Base-by-base conservation (phyloP, 1,284 basidiomycete genomes). In the Schizophyllum commune region DNA sequence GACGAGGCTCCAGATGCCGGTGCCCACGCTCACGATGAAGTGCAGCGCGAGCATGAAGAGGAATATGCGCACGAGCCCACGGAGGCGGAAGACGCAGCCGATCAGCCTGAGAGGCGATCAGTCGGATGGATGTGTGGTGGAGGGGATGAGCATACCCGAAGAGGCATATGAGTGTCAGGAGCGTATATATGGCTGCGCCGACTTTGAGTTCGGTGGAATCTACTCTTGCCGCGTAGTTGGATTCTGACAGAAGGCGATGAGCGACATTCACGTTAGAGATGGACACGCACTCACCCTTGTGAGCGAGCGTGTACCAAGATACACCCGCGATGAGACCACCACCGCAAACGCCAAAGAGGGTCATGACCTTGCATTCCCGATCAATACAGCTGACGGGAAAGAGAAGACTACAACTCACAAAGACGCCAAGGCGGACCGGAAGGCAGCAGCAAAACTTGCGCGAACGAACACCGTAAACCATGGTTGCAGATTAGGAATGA, bases 371-470 rank as follows among this genome's bases (percentile, higher is more conserved):
- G 39, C 20, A 47, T 58, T 62, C 51, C 13, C 57, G 22, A 21
- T 7, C 33, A 32, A 27, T 15, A n/a, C 56, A 9, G 20, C 39
- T 27, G 54, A 34, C 6, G 52, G 32, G 27, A 20, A 27, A 21
- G 60, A 32, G n/a, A 32, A 20, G 60, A 55, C 19, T 21, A 32
- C 33, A 15, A 75, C 77, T 75, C 65, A 86, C 75, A 70, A 86
- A 83, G 55, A 85, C 83, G 62, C 81, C 84, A 52, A 81, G 72
- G 61, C 83, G 77, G 67, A 86, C 81, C 52, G 84, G 82, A 64
- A 86, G 77, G 69, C 83, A 85, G 71, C 78, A 84, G 71, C 81
- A 85, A 71, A 85, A 86, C 62, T 70, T 78, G 59, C 75, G 75
- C 22, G 76, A 75, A 58, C 73, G 76, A 65, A 77, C 72, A 47